Evolutionary conservation across 2,329 filamentous ascomycete genomes (phyloP).

Genomic region (Cercospora canescens): DNA sequence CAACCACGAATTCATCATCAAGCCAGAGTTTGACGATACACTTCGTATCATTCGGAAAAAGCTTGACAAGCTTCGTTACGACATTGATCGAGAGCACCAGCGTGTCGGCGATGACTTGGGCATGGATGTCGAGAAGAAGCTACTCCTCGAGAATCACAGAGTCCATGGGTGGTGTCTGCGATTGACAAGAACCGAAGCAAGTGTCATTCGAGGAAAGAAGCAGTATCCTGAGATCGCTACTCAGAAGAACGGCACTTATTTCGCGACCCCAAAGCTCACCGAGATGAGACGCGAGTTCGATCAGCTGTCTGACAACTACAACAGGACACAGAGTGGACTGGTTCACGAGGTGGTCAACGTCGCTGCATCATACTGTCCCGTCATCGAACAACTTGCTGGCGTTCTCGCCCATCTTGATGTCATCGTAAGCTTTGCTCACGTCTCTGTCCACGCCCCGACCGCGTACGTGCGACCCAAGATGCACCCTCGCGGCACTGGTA

Average conservation of each 20-base stretch:
- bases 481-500: conserved; percentile 81
- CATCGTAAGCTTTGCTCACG: conserved; percentile 89
- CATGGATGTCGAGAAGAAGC: conserved; percentile 96
- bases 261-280: conserved; percentile 82
- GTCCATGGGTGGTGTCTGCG: conserved; percentile 97
- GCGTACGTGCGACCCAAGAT: conserved; percentile 90
- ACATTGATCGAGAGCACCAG: conserved; percentile 81
- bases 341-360: conserved; percentile 92
- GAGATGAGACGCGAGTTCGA: conserved; percentile 86
- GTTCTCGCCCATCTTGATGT: conserved; percentile 93
- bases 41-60: conserved; percentile 87
- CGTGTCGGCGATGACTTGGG: conserved; percentile 76
- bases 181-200: conserved; percentile 84
- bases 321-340: conserved; percentile 86
- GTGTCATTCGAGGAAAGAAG: conserved; percentile 88
- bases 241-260: conserved; percentile 98
- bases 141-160: conserved; percentile 94
- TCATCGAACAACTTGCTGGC: conserved; percentile 83
- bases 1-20: conserved; percentile 98
- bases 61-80: conserved; percentile 77
- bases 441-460: conserved; percentile 87
- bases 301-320: conserved; percentile 91
- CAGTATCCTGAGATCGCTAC: conserved; percentile 94
- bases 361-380: conserved; percentile 89
- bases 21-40: conserved; percentile 92